Evolutionary conservation across 768 basidiomycete species (phyloP), one percentile per base, ranked within the genome.

Genomic region (Lentinula aciculospora): DNA sequence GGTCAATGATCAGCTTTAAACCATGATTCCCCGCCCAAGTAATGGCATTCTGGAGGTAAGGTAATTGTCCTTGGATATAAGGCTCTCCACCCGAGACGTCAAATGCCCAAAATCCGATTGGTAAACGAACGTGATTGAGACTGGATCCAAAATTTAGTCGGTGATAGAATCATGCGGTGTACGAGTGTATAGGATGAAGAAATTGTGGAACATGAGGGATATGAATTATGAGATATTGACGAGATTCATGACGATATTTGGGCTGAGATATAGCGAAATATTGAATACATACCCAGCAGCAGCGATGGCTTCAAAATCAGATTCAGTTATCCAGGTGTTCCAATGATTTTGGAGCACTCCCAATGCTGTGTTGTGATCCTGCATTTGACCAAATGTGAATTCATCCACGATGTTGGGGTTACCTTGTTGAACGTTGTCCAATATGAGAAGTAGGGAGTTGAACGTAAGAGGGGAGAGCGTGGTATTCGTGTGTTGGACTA

Each of bases 21-120:
- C 85, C 85, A 63, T 89, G 70, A 25, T 77, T 76, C 45, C 71
- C 70, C 1, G 94, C 93, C 84, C 91, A 93, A 23, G 67, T 67
- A 45, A 89, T 78, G 7, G 89, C 89, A 39, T 83, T 79, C 60
- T 74, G 62, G 21, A 92, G 72, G 70, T 87, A 92, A 19, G 83
- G 78, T 32, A 88, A 72, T 67, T 92, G 90, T 12, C 90, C 90
- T 69, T 83, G 80, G 58, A 90, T 82, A 68, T 80, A 92, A 6
- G 92, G 92, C 64, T 93, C 88, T 4, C 89, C 89, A 12, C 77
- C 75, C 21, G 81, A 78, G 34, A 92, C 83, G 58, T 94, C 91
- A 64, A 86, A 92, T 1, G 89, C 92, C 91, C 91, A 95, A 69
- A 90, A 96, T 12, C 92, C 94, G 13, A 59, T 55, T 32, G 92